Percentiles rank a stretch among this genome's conserved stretches.
Evolutionary conservation across 1,139 yeast genomes (phyloP).

Genomic region (Diutina mesorugosa): DNA sequence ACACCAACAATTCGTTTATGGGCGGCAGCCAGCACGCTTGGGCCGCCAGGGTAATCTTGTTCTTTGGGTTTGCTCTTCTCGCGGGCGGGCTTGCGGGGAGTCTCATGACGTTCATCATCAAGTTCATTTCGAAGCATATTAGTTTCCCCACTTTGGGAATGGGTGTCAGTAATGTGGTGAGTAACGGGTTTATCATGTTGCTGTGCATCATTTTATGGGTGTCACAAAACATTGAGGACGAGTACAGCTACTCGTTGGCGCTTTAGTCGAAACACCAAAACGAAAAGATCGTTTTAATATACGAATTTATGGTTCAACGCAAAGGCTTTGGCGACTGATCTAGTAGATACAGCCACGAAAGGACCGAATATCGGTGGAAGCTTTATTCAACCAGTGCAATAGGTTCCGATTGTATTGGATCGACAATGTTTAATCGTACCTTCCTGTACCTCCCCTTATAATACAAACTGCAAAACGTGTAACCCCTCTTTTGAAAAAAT

Average conservation of each 20-base stretch:
- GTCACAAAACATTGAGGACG: slow-evolving; percentile 91
- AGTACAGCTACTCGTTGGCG: slow-evolving; percentile 83
- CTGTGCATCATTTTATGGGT: slow-evolving; percentile 86
- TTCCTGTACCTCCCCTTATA: too few species aligned
- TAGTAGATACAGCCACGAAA: too few species aligned
- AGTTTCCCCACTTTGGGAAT: slow-evolving; percentile 82
- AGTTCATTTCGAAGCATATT: slow-evolving; percentile 69
- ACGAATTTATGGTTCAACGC: not conserved
- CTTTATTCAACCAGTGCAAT: too few species aligned
- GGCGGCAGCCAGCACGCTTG: slow-evolving; percentile 53
- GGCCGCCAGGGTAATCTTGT: slow-evolving; percentile 86
- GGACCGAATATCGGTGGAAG: too few species aligned
- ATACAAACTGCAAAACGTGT: too few species aligned
- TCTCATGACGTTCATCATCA: slow-evolving; percentile 73
- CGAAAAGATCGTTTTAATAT: not conserved
- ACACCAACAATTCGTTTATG: slow-evolving; percentile 39
- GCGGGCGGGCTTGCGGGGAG: slow-evolving; percentile 96
- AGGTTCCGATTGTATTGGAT: too few species aligned
- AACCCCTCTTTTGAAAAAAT: too few species aligned
- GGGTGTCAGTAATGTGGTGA: slow-evolving; percentile 84
- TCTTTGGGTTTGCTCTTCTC: slow-evolving; percentile 80
- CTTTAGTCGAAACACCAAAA: slow-evolving; percentile 14
- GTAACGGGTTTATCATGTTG: slow-evolving; percentile 70
- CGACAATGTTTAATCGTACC: too few species aligned
- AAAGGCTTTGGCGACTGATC: too few species aligned